Base-by-base conservation (phyloP, 495 filamentous ascomycete species). In the Echria macrotheca region DNA sequence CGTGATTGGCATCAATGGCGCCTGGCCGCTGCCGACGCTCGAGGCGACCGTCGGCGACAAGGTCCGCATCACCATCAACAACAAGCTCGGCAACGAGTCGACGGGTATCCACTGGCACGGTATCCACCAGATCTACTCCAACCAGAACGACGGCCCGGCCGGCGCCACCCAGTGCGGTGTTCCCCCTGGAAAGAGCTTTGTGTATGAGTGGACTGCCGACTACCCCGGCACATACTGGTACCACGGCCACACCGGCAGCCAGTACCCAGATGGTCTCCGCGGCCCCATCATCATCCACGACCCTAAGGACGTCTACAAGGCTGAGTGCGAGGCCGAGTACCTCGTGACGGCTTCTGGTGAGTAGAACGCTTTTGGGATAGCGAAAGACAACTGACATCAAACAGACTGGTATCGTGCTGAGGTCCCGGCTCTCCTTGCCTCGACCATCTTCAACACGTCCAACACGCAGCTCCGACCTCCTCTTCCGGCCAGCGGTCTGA, bases 191-290 rank as follows among this genome's bases (percentile, higher is more conserved):
- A 54, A 67, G 1, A 57, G 50, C 14, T 47, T 64, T 23, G 80
- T 74, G 0, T 83, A 84, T 54, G 71, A 25, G 18, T 47, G 36
- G 14, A n/a, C 3, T 15, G 29, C 37, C 12, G 32, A 35, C 44
- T 18, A 47, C 9, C 24, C 32, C 15, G 44, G 44, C 14, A 87
- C 85, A 0, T 90, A 87, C 65, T 91, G 87, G 87, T 91, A 90
- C 56, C 86, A 91, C 61, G 87, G 82, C 10, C 86, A 91, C 56
- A 72, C 74, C 14, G 68, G 69, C 35, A 76, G 71, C 5, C 85
- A 87, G 59, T 89, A 88, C 44, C 83, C 87, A 1, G 87, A 93
- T 61, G 87, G 87, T 23, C 74, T 86, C 25, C 74, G 84, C 37
- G 84, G 83, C 1, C 77, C 86, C 0, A 62, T 93, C 31, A 79